Base-by-base conservation (phyloP, 164 flowering plant species). In the Stephania yunnanensis region DNA sequence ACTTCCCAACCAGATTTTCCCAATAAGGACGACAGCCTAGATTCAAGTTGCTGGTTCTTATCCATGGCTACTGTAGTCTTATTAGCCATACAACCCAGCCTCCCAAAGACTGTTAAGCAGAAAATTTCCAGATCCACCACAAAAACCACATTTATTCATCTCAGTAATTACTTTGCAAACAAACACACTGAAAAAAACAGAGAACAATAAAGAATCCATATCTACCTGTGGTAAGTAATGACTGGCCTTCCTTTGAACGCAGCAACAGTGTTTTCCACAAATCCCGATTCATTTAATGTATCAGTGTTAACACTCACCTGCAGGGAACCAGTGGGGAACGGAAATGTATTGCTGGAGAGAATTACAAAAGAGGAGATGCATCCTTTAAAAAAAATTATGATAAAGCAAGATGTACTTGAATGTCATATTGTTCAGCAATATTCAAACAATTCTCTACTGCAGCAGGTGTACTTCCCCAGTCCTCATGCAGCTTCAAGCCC, bases 381-480 rank as follows among this genome's bases (percentile, higher is more conserved):
- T 36, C 42, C 42, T 36, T 36, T 36, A 36, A 36, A 36, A 36
- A 36, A 36, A 36, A 36, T 36, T 36, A 36, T 36, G 42, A 36
- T 36, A 36, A 36, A 36, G 42, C 4, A 36, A 36, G 4, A 36
- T 36, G 42, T 66, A 90, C 99, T 90, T 92, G 97, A 74, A 96
- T 78, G 77, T 96, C 97, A 84, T 88, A 86, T 81, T 84, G 71
- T 11, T 91, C 97, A 48, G 87, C 98, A 81, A 96, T 91, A 80
- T 85, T 75, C 83, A 96, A 86, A 83, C 97, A 96, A 81, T 87
- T 92, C 80, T 96, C 98, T 76, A 96, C 92, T 73, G 94, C 91
- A 73, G 94, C 94, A 79, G 99, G 98, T 75, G 98, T 96, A 79
- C 84, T 89, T 82, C 98, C 99, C 99, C 99, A 94, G 83, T 96